phyloP scores from a whole-genome alignment of 2,329 filamentous ascomycete species.

The Domatiomyces catenatus region DNA sequence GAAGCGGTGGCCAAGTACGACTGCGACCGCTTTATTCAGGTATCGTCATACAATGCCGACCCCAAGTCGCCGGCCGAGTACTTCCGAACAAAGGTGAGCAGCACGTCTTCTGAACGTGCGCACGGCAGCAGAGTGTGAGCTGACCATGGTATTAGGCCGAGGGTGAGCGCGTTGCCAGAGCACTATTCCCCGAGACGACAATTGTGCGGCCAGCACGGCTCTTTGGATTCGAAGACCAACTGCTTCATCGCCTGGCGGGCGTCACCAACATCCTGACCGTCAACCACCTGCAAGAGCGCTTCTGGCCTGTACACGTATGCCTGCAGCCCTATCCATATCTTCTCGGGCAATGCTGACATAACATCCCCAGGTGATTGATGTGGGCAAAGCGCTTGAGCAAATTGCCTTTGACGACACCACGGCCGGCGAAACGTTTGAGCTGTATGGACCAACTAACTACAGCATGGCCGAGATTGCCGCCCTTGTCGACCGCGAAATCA shows the following conservation, averaged over 20 bases:
- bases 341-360: constrained; percentile 5
- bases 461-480: constrained; percentile 72
- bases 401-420: constrained; percentile 88
- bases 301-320: constrained; percentile 75
- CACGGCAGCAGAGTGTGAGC: no score
- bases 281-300: constrained; percentile 85
- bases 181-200: constrained; percentile 91
- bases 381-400: constrained; percentile 71
- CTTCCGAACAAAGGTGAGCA: constrained; percentile 65
- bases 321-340: background rate
- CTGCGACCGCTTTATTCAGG: constrained; percentile 87
- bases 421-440: constrained; percentile 78
- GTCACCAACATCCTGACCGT: constrained; percentile 70
- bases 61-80: constrained; percentile 71
- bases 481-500: constrained; percentile 81
- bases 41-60: constrained; percentile 86
- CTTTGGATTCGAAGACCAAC: constrained; percentile 87
- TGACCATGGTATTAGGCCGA: constrained; percentile 38
- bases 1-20: constrained; percentile 97
- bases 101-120: background rate
- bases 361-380: constrained; percentile 66
- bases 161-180: constrained; percentile 68
- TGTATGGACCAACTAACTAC: constrained; percentile 89
- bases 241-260: constrained; percentile 72
- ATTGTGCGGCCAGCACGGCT: constrained; percentile 87